These are phyloP conservation scores for Sugiyamaella marilandica DNA, from an alignment of 805 yeast genomes.

Conservation along the genomic window DNA sequence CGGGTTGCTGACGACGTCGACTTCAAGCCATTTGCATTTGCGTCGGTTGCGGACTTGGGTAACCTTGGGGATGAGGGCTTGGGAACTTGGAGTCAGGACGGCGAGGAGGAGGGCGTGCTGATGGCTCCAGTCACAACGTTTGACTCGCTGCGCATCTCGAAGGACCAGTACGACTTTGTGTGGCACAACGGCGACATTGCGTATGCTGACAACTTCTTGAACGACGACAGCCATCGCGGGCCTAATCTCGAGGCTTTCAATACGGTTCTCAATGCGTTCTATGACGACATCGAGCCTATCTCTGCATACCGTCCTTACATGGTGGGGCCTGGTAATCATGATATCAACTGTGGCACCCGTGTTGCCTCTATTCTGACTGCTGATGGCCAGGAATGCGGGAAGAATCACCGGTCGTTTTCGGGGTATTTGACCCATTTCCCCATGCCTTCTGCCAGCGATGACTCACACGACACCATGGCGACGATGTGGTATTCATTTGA, in stretches of 20 bases:
- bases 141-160: conserved; percentile 17
- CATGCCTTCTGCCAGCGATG: conserved; percentile 27
- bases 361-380: conserved; percentile 1
- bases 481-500: conserved; percentile 34
- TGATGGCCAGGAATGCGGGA: conserved; percentile 10
- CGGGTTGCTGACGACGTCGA: conserved; percentile 8
- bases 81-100: conserved; percentile 9
- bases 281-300: conserved; percentile 20
- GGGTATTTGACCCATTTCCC: conserved; percentile 27
- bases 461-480: conserved; percentile 24
- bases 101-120: conserved; percentile 5
- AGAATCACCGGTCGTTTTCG: conserved; percentile 28
- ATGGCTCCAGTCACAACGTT: conserved; percentile 17
- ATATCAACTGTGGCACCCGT: conserved; percentile 23
- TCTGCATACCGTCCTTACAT: conserved; percentile 23
- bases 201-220: conserved; percentile 32
- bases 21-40: conserved; percentile 12
- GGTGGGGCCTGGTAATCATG: conserved; percentile 29
- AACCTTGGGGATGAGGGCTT: conserved; percentile 7
- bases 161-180: conserved; percentile 23
- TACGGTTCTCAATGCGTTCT: conserved; percentile 23
- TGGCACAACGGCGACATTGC: conserved; percentile 32
- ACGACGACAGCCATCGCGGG: conserved; percentile 16
- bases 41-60: conserved; percentile 20
- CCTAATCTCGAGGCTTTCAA: conserved; percentile 21